phyloP scores from a whole-genome alignment of 2,329 filamentous ascomycete genomes.

The Fusarium sp. region DNA sequence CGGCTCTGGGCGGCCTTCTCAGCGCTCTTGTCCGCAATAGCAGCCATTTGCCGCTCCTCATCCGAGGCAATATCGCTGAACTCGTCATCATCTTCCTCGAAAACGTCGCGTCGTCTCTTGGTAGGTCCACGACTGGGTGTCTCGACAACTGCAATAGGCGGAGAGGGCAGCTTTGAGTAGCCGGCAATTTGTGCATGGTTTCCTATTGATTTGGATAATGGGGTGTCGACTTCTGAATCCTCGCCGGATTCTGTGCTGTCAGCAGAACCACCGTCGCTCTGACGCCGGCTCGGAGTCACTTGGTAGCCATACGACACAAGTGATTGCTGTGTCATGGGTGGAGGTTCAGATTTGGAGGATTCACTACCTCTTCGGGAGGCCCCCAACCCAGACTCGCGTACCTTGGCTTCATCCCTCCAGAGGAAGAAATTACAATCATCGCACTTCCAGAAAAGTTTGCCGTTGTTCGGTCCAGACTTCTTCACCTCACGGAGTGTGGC shows the following conservation, averaged over 20 bases:
- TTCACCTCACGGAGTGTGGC: slow-evolving; percentile 51
- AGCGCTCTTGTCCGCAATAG: slow-evolving; percentile 50
- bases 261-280: slow-evolving; percentile 5
- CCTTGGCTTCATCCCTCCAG: slow-evolving; percentile 54
- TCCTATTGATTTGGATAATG: not conserved
- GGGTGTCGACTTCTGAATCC: slow-evolving; percentile 13
- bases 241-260: slow-evolving; percentile 25
- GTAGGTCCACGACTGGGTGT: slow-evolving; percentile 33
- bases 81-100: slow-evolving; percentile 45
- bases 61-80: slow-evolving; percentile 52
- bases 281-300: slow-evolving; percentile 35
- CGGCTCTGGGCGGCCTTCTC: slow-evolving; percentile 35
- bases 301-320: slow-evolving; percentile 47
- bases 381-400: slow-evolving; percentile 43
- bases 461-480: slow-evolving; percentile 53
- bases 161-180: not conserved
- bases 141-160: not conserved
- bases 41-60: slow-evolving; percentile 52
- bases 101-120: slow-evolving; percentile 47
- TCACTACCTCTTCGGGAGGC: slow-evolving; percentile 10
- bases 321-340: slow-evolving; percentile 44
- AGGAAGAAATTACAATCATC: slow-evolving; percentile 58
- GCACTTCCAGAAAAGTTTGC: slow-evolving; percentile 57
- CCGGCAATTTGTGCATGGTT: not conserved
- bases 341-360: slow-evolving; percentile 41